Evolutionary conservation across 2,329 filamentous ascomycete genomes (phyloP).

Genomic region (Ambrosiella beaveri): DNA sequence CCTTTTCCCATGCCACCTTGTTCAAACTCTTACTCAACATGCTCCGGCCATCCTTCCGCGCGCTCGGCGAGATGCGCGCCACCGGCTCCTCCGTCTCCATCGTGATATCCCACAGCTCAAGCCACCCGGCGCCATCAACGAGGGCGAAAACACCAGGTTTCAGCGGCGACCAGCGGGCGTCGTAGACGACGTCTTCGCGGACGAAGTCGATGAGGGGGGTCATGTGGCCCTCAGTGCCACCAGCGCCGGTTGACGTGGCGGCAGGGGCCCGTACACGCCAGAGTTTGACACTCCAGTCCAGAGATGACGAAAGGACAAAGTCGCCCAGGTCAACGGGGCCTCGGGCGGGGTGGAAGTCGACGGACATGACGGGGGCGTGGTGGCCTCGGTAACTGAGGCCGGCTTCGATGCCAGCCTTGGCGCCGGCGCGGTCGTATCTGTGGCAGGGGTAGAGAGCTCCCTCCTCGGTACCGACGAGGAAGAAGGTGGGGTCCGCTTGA

Average conservation of each 20-base stretch:
- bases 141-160: slow-evolving; percentile 89
- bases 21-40: slow-evolving; percentile 77
- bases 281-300: slow-evolving; percentile 95
- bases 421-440: slow-evolving; percentile 88
- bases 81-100: slow-evolving; percentile 85
- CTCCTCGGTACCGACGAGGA: slow-evolving; percentile 92
- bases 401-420: slow-evolving; percentile 86
- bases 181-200: slow-evolving; percentile 92
- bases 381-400: slow-evolving; percentile 81
- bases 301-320: slow-evolving; percentile 72
- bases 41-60: slow-evolving; percentile 44
- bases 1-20: slow-evolving; percentile 84
- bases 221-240: slow-evolving; percentile 32
- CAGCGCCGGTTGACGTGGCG: slow-evolving; percentile 44
- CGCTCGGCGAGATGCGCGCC: slow-evolving; percentile 56
- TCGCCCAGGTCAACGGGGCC: slow-evolving; percentile 91
- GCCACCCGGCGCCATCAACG: slow-evolving; percentile 77
- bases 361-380: slow-evolving; percentile 84
- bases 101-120: slow-evolving; percentile 92
- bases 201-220: slow-evolving; percentile 74
- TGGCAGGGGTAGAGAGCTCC: slow-evolving; percentile 93
- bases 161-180: slow-evolving; percentile 84
- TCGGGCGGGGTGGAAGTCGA: slow-evolving; percentile 84
- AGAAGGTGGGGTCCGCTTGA: slow-evolving; percentile 88
- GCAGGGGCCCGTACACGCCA: slow-evolving; percentile 84